Evolutionary conservation across 257 asterid species (phyloP), one percentile per base, ranked within the genome.

Genomic region (Solanum piurae): DNA sequence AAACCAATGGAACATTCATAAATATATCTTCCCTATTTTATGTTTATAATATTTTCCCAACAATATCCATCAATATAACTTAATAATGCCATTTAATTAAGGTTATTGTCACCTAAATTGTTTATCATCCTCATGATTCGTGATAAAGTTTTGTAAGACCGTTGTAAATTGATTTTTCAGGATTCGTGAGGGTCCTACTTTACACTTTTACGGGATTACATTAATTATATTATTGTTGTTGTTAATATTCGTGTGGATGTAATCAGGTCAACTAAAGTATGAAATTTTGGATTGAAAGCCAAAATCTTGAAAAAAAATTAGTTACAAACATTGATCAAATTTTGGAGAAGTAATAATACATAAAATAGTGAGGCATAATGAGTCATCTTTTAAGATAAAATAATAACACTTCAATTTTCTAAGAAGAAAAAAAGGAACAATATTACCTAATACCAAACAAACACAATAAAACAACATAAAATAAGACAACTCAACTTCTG

Each of bases 381-480:
- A 3, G 76, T 84, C 86, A 84, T 84, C 52, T 9, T 29, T 23
- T 11, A 3, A 23, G 21, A 37, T 37, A 38, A 58, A 55, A 83
- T 36, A 33, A 58, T 60, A 25, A 6, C 12, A 33, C 16, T 76
- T 76, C 58, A 76, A 76, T 76, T 33, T 34, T 37, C 49, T 58
- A 83, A 23, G 33, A 55, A 58, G 20, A 29, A 34, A 58, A 36
- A 38, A 40, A 23, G 23, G 10, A 76, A 74, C 49, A 2, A 37
- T n/a, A n/a, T 62, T 68, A 62, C 74, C 87, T 84, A 84, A 27
- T n/a, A 66, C 72, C 9, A 89, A 33, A 20, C 83, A 52, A 68
- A 27, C 38, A 66, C 46, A 14, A 88, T 13, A n/a, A 85, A 52
- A 58, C 66, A 42, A 52, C 86, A n/a, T 10, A 85, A 84, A 25